phyloP scores from a whole-genome alignment of 1,284 basidiomycete species.

The Ganoderma boninense region DNA sequence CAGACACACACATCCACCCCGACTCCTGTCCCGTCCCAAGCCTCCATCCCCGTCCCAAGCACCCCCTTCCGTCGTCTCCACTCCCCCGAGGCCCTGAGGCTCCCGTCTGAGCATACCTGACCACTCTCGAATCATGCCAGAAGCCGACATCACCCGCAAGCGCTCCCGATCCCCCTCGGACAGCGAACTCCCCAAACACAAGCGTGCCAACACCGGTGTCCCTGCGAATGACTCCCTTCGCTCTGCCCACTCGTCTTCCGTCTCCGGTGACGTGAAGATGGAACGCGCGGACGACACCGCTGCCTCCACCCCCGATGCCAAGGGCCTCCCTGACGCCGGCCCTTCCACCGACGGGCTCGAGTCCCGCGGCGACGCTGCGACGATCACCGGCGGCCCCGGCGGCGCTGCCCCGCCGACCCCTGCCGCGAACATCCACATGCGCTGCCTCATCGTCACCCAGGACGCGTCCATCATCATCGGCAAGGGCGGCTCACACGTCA shows the following conservation, averaged over 20 bases:
- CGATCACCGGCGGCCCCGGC: constrained; percentile 53
- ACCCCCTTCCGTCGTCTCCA: constrained; percentile 33
- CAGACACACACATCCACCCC: constrained; percentile 39
- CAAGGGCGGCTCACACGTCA: constrained; percentile 95
- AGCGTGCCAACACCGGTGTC: constrained; percentile 83
- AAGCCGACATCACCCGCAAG: constrained; percentile 82
- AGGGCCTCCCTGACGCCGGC: constrained; percentile 34
- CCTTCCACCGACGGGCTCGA: constrained; percentile 38
- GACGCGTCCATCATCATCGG: constrained; percentile 99
- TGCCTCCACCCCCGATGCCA: constrained; percentile 61
- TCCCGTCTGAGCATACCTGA: constrained; percentile 37
- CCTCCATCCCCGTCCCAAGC: constrained; percentile 34
- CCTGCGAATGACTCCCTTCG: constrained; percentile 47
- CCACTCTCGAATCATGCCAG: constrained; percentile 71
- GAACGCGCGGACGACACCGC: constrained; percentile 63
- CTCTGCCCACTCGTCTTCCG: constrained; percentile 52
- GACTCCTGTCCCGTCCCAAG: constrained; percentile 40
- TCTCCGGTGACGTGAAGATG: constrained; percentile 67
- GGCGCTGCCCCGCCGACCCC: constrained; percentile 50
- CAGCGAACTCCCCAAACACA: constrained; percentile 80
- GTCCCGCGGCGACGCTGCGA: constrained; percentile 41
- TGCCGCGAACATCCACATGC: constrained; percentile 89
- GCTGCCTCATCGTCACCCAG: constrained; percentile 97
- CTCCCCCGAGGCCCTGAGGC: constrained; percentile 40
- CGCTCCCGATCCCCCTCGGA: constrained; percentile 87